Percentiles rank a stretch among this genome's conserved stretches.
phyloP scores from a whole-genome alignment of 129 eudicot species.

The Flaveria sonorensis region DNA sequence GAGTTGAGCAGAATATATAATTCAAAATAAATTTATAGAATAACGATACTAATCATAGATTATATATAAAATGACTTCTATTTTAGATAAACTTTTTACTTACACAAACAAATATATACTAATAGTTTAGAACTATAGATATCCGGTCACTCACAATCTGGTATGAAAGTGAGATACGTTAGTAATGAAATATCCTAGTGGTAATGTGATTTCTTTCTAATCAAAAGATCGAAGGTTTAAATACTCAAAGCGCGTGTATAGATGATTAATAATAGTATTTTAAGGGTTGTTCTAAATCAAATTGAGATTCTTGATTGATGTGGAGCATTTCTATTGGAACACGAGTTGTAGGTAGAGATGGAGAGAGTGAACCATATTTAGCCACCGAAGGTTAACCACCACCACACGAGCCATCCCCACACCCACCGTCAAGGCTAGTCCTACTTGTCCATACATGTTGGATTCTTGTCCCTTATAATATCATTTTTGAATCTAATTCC shows the following conservation, averaged over 20 bases:
- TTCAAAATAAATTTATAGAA: too few relatives aligned
- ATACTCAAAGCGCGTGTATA: too few relatives aligned
- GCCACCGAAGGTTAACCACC: constrained; percentile 9
- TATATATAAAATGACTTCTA: too few relatives aligned
- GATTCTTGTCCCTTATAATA: constrained; percentile 10
- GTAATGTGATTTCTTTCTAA: too few relatives aligned
- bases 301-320: background rate
- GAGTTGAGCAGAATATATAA: too few relatives aligned
- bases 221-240: too few relatives aligned
- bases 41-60: too few relatives aligned
- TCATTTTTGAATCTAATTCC: constrained; percentile 13
- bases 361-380: constrained; percentile 1
- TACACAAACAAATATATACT: background rate
- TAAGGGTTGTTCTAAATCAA: background rate
- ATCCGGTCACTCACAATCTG: background rate
- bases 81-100: too few relatives aligned
- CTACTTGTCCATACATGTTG: constrained; percentile 14
- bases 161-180: background rate
- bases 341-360: background rate
- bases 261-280: too few relatives aligned
- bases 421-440: constrained; percentile 17
- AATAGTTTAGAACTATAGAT: background rate
- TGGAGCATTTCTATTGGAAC: background rate
- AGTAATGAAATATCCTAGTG: too few relatives aligned
- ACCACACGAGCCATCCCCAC: constrained; percentile 16